Base-by-base conservation (phyloP, 306 rosid species). In the Luffa acutangula region DNA sequence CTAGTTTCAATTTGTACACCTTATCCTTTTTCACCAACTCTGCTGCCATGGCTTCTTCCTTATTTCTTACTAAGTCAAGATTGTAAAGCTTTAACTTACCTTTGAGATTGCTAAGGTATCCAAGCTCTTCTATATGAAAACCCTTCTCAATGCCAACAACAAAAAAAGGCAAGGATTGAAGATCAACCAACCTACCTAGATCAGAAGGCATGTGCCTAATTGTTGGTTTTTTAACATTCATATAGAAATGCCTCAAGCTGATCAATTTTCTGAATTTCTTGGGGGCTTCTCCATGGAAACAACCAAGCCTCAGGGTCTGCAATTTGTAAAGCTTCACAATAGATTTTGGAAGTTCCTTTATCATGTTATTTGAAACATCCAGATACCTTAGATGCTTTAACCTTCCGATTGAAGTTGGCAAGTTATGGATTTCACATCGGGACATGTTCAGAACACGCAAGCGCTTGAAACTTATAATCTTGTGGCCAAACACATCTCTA, bases 381-480 rank as follows among this genome's bases (percentile, higher is more conserved):
- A 75, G 36, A 53, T 75, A 75, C 56, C 79, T 36, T 75, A 75
- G 79, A 75, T 75, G 79, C 79, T 75, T 75, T 54, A 75, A 75
- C 34, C 64, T 48, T 20, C 79, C 79, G 0, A 75, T 52, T 36
- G 79, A 53, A n/a, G 64, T 18, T 53, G 79, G 79, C 63, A 75
- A 17, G 62, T 36, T n/a, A 33, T 0, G 49, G 31, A 75, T 75
- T 53, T 75, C 62, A 53, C 64, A 75, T 34, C 9, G 10, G 6
- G 18, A 33, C 64, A 75, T 51, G 34, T 33, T 33, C 39, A 75
- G 79, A 75, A 75, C 65, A 9, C 49, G 64, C 49, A 75, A 75
- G 3, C 49, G 31, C 49, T 14, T 75, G 79, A 75, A 75, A 34
- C 5, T 17, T 75, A 75, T 9, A 36, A 75, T 51, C 21, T 53